Base-by-base conservation (phyloP, 352 stramenopile genomes). In the Globisporangium middletonii region DNA sequence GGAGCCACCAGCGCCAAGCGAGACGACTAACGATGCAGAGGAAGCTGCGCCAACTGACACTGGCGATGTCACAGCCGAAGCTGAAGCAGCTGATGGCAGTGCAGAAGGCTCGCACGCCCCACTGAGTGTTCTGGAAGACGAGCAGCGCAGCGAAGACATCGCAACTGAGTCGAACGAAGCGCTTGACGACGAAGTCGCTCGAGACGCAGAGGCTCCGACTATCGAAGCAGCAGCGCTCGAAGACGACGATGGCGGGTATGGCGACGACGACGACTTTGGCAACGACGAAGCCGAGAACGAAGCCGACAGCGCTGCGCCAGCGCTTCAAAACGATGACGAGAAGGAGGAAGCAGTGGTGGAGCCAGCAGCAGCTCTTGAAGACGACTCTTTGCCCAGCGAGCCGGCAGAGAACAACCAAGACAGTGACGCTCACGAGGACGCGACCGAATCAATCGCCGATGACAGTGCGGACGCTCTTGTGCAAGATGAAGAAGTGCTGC, bases 221-320 rank as follows among this genome's bases (percentile, higher is more conserved):
- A 18, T 16, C 8, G 28, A 13, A 15, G 33, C 46, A 23, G 12
- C 33, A 19, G 18, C 1, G n/a, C 16, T 4, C 8, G 50, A 45
- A 12, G 50, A 55, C 11, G 50, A 44, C 23, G 50, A 53, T 18
- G 28, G 16, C 47, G 47, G 27, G 8, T 55, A 46, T 9, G 50
- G 18, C 33, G 50, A 46, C 50, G 50, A 55, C 33, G 30, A 43
- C 19, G 50, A 55, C 18, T 43, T 55, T 33, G 50, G 16, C n/a
- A 38, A 43, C n/a, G 50, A 55, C 30, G 30, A 42, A 27, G 33
- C 30, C 11, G 23, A 30, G 7, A 30, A 45, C 28, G 50, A 55
- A 3, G 6, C 8, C 28, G 47, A 41, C 47, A 8, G 13, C 3
- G 23, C 47, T 41, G 6, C 44, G 6, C 44, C 44, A 49, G 44